Evolutionary conservation across 129 eudicot genomes (phyloP).

Genomic region (Oenanthe sinensis): DNA sequence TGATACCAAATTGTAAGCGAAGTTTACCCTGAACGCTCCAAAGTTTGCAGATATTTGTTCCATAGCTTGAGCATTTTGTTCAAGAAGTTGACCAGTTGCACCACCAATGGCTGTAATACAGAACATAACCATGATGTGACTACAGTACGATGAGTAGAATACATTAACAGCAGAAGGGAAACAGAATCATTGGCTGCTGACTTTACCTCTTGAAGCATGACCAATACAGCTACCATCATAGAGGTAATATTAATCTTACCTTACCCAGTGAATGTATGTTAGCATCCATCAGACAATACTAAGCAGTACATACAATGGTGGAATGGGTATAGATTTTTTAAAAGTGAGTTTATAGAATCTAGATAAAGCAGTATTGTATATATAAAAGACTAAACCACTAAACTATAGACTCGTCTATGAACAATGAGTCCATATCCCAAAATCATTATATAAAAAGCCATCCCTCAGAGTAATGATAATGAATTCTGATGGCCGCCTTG

Average conservation of each 20-base stretch:
- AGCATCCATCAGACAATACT: too few relatives aligned
- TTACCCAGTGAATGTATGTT: not conserved
- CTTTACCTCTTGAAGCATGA: not conserved
- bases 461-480: not conserved
- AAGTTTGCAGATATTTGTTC: constrained; percentile 17
- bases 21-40: constrained; percentile 3
- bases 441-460: not conserved
- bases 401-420: not conserved
- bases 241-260: not conserved
- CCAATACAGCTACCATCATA: not conserved
- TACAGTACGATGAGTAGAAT: not conserved
- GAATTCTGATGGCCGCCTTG: not conserved
- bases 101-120: constrained; percentile 13
- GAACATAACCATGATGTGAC: constrained; percentile 1
- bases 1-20: not conserved
- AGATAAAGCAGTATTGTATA: not conserved
- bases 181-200: not conserved
- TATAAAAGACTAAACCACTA: not conserved
- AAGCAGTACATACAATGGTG: not conserved
- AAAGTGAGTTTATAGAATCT: not conserved
- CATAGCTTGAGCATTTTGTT: constrained; percentile 19
- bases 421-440: not conserved
- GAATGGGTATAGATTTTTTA: not conserved
- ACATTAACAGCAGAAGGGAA: not conserved
- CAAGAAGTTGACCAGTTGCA: constrained; percentile 17